Evolutionary conservation across 2,329 filamentous ascomycete species (phyloP).

Genomic region (Neonectria neomacrospora): DNA sequence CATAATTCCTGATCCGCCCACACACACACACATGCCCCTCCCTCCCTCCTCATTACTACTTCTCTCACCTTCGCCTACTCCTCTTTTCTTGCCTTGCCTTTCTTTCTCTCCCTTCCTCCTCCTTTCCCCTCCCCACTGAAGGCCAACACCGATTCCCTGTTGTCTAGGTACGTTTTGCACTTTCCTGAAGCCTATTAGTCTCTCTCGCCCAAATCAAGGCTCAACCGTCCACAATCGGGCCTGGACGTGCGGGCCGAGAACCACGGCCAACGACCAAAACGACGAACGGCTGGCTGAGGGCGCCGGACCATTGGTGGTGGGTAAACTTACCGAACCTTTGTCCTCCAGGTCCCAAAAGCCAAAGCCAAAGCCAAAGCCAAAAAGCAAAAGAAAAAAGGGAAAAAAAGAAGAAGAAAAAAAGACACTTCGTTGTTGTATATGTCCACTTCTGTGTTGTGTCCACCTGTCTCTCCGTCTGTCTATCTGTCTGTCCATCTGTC

Average conservation of each 20-base stretch:
- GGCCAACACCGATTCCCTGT: constrained; percentile 2
- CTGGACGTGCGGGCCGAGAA: constrained; percentile 10
- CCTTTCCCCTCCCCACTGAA: constrained; percentile 1
- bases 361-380: constrained; percentile 4
- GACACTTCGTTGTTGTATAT: constrained; percentile 23
- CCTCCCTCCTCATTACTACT: constrained; percentile 5
- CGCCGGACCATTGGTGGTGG: constrained; percentile 13
- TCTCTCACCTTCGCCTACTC: constrained; percentile 7
- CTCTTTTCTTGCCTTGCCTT: constrained; percentile 11
- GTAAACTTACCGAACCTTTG: constrained; percentile 23
- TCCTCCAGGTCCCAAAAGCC: constrained; percentile 9
- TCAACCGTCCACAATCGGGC: constrained; percentile 17
- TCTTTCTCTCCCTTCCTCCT: constrained; percentile 4
- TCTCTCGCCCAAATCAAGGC: constrained; percentile 14
- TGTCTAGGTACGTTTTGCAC: constrained; percentile 7
- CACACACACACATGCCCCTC: constrained; percentile 17
- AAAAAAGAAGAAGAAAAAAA: constrained; percentile 9
- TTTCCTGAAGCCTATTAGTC: background rate
- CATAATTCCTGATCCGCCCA: constrained; percentile 7
- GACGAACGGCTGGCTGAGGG: constrained; percentile 27
- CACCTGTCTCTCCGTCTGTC: background rate
- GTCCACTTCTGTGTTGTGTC: background rate
- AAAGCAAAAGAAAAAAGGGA: too few species aligned
- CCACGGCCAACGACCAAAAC: constrained; percentile 12
- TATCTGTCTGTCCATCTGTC: constrained; percentile 2